Evolutionary conservation across 345 rosid genomes (phyloP), one percentile per base, ranked within the genome.

Genomic region (Eucalyptus cladocalyx): DNA sequence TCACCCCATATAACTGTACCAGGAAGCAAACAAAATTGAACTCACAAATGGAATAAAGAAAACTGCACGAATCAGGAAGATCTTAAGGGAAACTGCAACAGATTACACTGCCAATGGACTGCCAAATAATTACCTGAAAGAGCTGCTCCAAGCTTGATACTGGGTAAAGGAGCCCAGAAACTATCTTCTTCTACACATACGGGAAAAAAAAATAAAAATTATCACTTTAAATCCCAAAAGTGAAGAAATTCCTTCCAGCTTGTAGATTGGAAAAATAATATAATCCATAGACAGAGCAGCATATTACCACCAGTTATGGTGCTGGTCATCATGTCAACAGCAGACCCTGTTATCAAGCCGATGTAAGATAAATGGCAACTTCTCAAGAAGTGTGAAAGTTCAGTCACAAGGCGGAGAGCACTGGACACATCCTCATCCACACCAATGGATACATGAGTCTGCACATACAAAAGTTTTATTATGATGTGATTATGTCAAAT

Each of bases 391-490:
- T 80, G 65, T 86, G 95, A 93, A 89, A 98, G 89, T 89, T 80
- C 91, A 86, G 91, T 89, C 87, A 94, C 91, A 87, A 94, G 89
- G 80, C 88, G 93, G 91, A 92, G 91, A 87, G 90, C 92, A 89
- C 90, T 87, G 50, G 94, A 90, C 76, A 88, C 86, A 48, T 92
- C 80, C 69, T 88, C 91, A 88, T 90, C 91, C 91, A 91, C 86
- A 91, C 93, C 89, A 60, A 97, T 88, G 56, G 98, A 95, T 91
- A 96, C 87, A 90, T 94, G 91, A 90, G 96, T 95, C 99, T 97
- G 96, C 90, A 88, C 50, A 91, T 90, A 40, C 90, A 91, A 88
- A 90, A 87, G 88, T 92, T 56, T 86, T 83, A 60, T 86, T 89
- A 92, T 93, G 88, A 80, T 47, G 86, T 48, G 26, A 72, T 34